These are phyloP conservation scores for Pseudogymnoascus sp. DNA, from an alignment of 2,329 filamentous ascomycete species.

Conservation along the genomic window DNA sequence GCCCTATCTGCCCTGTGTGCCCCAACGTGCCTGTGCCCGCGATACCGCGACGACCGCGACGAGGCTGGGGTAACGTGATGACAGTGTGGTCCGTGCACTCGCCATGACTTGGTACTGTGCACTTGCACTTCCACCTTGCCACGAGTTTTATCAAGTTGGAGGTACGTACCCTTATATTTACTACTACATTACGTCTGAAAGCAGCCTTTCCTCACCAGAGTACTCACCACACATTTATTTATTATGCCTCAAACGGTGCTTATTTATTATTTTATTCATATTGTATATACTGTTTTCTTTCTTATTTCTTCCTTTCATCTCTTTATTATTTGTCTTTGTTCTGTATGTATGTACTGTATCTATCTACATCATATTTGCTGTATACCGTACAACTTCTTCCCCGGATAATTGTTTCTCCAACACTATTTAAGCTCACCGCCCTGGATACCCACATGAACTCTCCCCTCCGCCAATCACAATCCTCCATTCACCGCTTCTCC, in stretches of 20 bases:
- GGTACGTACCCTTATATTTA: not conserved
- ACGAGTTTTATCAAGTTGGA: not conserved
- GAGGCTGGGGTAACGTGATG: not conserved
- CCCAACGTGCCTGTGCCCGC: too few relatives aligned
- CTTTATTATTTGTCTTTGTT: not conserved
- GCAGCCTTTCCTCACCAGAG: not conserved
- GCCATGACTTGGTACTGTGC: not conserved
- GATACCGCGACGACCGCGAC: not conserved
- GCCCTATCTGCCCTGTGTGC: not conserved
- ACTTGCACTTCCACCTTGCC: not conserved
- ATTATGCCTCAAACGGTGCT: too few relatives aligned
- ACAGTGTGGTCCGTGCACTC: not conserved
- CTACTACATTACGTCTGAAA: not conserved
- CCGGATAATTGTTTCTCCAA: not conserved
- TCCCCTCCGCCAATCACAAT: not conserved
- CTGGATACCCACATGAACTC: constrained; percentile 5
- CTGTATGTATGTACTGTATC: not conserved
- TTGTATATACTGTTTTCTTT: too few relatives aligned
- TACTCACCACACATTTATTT: too few relatives aligned
- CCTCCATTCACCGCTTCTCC: not conserved
- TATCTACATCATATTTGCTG: too few relatives aligned
- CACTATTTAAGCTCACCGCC: constrained; percentile 9
- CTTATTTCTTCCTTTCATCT: too few relatives aligned
- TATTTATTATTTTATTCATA: too few relatives aligned
- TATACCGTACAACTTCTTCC: not conserved